Base-by-base conservation (phyloP, 805 yeast species). In the Kazachstania taianensis region DNA sequence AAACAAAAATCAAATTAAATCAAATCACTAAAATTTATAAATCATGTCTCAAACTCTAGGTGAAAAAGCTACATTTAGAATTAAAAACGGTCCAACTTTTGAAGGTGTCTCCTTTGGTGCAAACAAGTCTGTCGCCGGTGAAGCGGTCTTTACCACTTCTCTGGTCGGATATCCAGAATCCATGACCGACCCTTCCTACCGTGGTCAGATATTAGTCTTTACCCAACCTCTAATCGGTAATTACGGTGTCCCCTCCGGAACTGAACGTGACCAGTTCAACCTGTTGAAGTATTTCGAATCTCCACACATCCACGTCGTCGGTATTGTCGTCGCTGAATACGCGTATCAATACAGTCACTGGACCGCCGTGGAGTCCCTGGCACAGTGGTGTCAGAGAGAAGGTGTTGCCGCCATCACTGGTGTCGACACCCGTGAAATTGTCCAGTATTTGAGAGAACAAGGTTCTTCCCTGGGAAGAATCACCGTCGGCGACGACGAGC, bases 91-190 rank as follows among this genome's bases (percentile, higher is more conserved):
- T 14, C 96, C 96, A 15, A 78, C 84, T 22, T 85, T 85, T 67
- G 76, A 73, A 51, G 99, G 98, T 28, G 80, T 75, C 58, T 89
- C 97, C 0, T 94, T 92, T 55, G 99, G 99, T 54, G 95, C 97
- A 29, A 77, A 85, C 60, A 81, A 80, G 46, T 84, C 87, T 44
- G 75, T 85, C 43, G 78, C 94, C 41, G 99, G 99, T 44, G 99
- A 92, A 63, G 94, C 96, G 20, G 98, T 94, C 30, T 92, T 92
- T 68, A 85, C 96, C 32, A 94, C 99, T 23, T 92, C 96, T 6
- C 70, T 94, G 61, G 98, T 92, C 9, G 99, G 98, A 14, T 92
- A 92, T 63, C 97, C 98, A 13, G 98, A 92, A 62, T 83, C 96
- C 7, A 86, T 92, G 94, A 92, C 98, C 16, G 98, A 92, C 62